Evolutionary conservation across 176 grass and related monocot species (phyloP), one percentile per base, ranked within the genome.

Genomic region (Zea mays): DNA sequence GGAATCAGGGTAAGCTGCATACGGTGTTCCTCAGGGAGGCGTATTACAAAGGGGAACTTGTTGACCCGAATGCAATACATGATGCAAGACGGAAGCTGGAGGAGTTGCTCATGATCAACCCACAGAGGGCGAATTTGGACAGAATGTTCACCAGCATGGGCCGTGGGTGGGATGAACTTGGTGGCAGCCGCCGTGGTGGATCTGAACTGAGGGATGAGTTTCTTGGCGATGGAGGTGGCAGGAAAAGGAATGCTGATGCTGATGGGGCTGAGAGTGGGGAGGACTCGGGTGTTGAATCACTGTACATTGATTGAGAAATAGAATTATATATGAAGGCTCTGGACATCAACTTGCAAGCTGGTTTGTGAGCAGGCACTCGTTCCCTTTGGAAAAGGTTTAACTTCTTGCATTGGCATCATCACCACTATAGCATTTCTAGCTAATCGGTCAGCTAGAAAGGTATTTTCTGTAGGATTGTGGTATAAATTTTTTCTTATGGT

Each of bases 141-240:
- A 38, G 87, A 4, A 94, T 98, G 92, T 85, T 98, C 47, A 94
- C 96, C 44, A 98, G 89, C 69, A 84, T 92, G 78, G 92, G 96
- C 0, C 80, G 91, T 67, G 85, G 82, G 45, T 80, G 66, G 59
- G 67, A 84, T 71, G 76, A 69, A 62, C 71, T 88, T 61, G 55
- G 88, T 65, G 67, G 59, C 0, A 16, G 75, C 5, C 70, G 58
- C 16, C 54, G 13, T 7, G 78, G 82, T 13, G 79, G 54, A 50
- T 72, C 59, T 71, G 87, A 85, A 61, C 59, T 89, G 51, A 84
- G 80, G 66, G 71, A 81, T 39, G 82, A 80, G 37, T 66, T 88
- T 72, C 64, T 74, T 67, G 81, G 75, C 8, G 77, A 78, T 82
- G 70, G 72, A 51, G 50, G 67, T 72, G 77, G 85, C 46, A 19